A percentile compares a stretch with the other conserved stretches of the same genome.
These are phyloP conservation scores for Aspergillus kassunensis DNA, from an alignment of 495 filamentous ascomycete genomes.

Conservation along the genomic window DNA sequence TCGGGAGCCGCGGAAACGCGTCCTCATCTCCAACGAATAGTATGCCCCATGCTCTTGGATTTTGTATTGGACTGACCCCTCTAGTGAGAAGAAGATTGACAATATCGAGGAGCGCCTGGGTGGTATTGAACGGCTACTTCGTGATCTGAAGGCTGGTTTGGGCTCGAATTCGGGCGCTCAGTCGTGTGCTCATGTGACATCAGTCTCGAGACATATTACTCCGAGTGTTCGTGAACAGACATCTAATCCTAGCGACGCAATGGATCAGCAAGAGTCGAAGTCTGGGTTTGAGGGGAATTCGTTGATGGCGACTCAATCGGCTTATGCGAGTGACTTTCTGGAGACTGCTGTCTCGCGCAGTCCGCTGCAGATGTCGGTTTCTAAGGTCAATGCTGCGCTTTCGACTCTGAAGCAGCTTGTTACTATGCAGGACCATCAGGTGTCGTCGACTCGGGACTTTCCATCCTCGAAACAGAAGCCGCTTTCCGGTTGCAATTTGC, in stretches of 20 bases:
- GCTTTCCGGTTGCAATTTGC: slow-evolving; percentile 36
- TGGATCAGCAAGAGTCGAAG: slow-evolving; percentile 40
- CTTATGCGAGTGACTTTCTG: slow-evolving; percentile 59
- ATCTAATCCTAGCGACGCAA: slow-evolving; percentile 16
- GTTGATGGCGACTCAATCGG: slow-evolving; percentile 58
- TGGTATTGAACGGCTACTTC: slow-evolving; percentile 52
- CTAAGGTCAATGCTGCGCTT: slow-evolving; percentile 53
- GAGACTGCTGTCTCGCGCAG: slow-evolving; percentile 55
- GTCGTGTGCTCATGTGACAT: slow-evolving; percentile 17
- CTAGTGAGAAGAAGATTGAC: slow-evolving; percentile 66
- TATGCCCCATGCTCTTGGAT: not conserved
- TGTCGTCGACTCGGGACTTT: slow-evolving; percentile 34
- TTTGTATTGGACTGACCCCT: slow-evolving; percentile 3
- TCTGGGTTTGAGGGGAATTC: slow-evolving; percentile 57
- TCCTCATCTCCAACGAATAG: slow-evolving; percentile 69
- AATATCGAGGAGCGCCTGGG: slow-evolving; percentile 59
- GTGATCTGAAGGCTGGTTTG: slow-evolving; percentile 25
- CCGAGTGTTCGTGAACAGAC: slow-evolving; percentile 21
- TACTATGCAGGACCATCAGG: slow-evolving; percentile 41
- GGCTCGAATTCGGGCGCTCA: slow-evolving; percentile 5
- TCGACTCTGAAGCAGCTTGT: slow-evolving; percentile 55
- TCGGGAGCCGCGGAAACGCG: slow-evolving; percentile 55
- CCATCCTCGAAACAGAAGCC: slow-evolving; percentile 42
- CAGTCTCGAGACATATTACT: slow-evolving; percentile 17
- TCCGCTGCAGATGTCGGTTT: slow-evolving; percentile 43